Evolutionary conservation across 192 early-diverging fungal species (phyloP), one percentile per base, ranked within the genome.

Genomic region (Coemansia sp.): DNA sequence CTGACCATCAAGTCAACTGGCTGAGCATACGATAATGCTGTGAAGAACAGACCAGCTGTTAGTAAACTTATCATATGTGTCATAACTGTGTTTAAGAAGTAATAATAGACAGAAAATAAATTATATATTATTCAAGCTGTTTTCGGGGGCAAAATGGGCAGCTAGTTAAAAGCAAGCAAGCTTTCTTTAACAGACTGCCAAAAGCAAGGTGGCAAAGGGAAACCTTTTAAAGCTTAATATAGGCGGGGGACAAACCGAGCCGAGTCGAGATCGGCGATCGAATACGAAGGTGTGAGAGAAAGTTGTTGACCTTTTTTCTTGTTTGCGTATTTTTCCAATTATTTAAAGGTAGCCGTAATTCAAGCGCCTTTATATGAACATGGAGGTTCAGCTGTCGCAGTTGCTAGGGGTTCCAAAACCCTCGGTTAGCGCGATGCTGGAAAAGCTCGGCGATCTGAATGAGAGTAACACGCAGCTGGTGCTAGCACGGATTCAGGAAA

Each of bases 391-490:
- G 55, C 59, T 75, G 57, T 65, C 73, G 11, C 47, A 61, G 47
- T 58, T 69, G 63, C 73, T 75, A 47, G 73, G 39, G 53, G 48
- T 75, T 11, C 61, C 73, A 14, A 54, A 57, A 29, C 47, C 73
- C 3, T 54, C 61, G 22, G 62, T 75, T 8, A n/a, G 56, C 12
- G 59, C 58, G 2, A 62, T 69, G 35, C 59, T 75, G 11, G 62
- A 22, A 18, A 74, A 68, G 62, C 61, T 74, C 18, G 71, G 57
- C 38, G 24, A 60, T 57, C 37, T 20, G 27, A 35, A 38, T 22
- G 67, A 23, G n/a, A 45, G 2, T 53, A 48, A 64, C 29, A 27
- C 54, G 20, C 52, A 65, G 6, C 53, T 61, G 24, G 68, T 75
- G 29, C 58, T 69, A 14, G 26, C 29, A 35, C 58, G 48, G 12